Evolutionary conservation across 139 green algal species (phyloP).

Genomic region (Spirogloea muscicola): DNA sequence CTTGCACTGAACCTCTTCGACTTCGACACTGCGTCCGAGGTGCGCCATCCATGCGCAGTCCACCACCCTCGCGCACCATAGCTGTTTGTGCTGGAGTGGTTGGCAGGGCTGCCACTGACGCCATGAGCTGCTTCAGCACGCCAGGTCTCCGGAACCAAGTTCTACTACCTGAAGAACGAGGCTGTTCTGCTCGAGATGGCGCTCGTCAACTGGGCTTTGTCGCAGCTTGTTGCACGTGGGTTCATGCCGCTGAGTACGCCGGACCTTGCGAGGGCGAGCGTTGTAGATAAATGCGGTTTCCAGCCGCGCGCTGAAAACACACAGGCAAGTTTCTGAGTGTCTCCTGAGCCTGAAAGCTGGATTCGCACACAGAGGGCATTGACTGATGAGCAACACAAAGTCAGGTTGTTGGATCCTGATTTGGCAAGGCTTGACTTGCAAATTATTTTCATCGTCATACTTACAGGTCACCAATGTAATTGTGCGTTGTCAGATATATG

Average conservation of each 20-base stretch:
- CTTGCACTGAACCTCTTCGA: slow-evolving; percentile 59
- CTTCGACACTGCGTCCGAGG: slow-evolving; percentile 74
- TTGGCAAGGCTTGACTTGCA: background rate
- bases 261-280: slow-evolving; percentile 81
- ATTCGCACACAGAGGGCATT: too few species aligned
- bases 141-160: slow-evolving; percentile 75
- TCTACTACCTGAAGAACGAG: slow-evolving; percentile 89
- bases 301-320: slow-evolving; percentile 87
- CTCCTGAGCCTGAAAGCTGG: too few species aligned
- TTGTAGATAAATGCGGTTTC: slow-evolving; percentile 98
- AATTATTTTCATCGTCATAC: background rate
- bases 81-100: too few species aligned
- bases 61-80: too few species aligned
- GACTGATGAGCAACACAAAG: too few species aligned
- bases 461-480: too few species aligned
- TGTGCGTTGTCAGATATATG: slow-evolving; percentile 80
- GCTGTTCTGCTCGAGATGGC: slow-evolving; percentile 91
- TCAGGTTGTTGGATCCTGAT: too few species aligned
- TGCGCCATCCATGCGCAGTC: too few species aligned
- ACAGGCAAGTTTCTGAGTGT: slow-evolving; percentile 56
- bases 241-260: slow-evolving; percentile 90
- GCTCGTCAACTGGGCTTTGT: slow-evolving; percentile 67
- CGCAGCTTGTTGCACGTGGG: slow-evolving; percentile 58
- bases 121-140: too few species aligned
- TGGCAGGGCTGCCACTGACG: too few species aligned